Percentiles rank a stretch among this genome's conserved stretches.
phyloP scores from a whole-genome alignment of 2,329 filamentous ascomycete genomes.

The Xylaria sp. region DNA sequence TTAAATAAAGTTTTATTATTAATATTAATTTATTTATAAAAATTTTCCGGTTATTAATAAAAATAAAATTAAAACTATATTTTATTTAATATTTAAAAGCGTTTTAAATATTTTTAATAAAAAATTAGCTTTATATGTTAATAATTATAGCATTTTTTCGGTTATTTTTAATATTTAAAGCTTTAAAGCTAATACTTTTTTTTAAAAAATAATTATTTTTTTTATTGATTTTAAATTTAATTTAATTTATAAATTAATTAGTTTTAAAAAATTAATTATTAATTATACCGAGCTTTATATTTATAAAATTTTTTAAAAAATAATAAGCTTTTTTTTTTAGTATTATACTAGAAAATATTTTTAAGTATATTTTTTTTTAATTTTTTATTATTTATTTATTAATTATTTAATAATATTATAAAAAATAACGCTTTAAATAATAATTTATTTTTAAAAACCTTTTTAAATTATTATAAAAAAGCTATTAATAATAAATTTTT shows the following conservation, averaged over 20 bases:
- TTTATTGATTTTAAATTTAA: background rate
- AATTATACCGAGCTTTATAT: background rate
- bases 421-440: background rate
- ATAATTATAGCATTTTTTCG: background rate
- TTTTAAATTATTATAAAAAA: background rate
- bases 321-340: too few relatives aligned
- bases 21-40: background rate
- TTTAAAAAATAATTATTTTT: too few relatives aligned
- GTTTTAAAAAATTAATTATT: background rate
- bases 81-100: background rate
- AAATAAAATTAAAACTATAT: too few relatives aligned
- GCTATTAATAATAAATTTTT: background rate
- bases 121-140: background rate
- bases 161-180: too few relatives aligned
- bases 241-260: constrained; percentile 3
- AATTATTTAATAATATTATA: background rate
- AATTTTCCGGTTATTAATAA: too few relatives aligned
- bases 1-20: too few relatives aligned
- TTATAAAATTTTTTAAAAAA: background rate
- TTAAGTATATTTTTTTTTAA: background rate
- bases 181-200: too few relatives aligned
- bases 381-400: background rate
- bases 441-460: background rate
- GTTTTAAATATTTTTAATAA: background rate
- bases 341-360: background rate